Evolutionary conservation across 1,284 basidiomycete species (phyloP).

Genomic region (Garcileccinum viscosum): DNA sequence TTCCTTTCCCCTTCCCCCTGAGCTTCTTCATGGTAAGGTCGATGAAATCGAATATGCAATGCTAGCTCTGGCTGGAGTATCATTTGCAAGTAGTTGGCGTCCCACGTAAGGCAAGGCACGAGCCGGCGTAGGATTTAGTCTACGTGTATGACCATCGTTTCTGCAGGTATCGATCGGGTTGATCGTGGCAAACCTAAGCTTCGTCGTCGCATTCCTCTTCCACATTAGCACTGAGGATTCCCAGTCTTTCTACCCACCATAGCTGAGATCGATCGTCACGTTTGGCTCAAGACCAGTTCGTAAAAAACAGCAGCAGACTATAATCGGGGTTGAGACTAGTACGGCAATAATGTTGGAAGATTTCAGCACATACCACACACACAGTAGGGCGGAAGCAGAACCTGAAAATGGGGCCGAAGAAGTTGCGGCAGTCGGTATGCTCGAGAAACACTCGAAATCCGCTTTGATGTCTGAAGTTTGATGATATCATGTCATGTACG

Average conservation of each 20-base stretch:
- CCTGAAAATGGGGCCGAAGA: neutral
- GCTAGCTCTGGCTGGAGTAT: no score
- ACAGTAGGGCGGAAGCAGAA: neutral
- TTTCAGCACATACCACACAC: neutral
- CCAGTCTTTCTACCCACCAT: neutral
- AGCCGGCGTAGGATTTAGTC: no score
- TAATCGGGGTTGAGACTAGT: constrained; percentile 7
- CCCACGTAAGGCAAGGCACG: no score
- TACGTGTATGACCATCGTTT: no score
- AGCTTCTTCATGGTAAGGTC: no score
- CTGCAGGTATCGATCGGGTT: constrained; percentile 4
- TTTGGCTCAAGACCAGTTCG: constrained; percentile 6
- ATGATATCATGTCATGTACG: neutral
- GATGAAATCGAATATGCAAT: no score
- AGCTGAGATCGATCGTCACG: neutral
- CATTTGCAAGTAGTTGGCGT: no score
- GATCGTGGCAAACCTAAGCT: constrained; percentile 3
- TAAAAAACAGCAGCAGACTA: neutral
- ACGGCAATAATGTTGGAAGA: constrained; percentile 5
- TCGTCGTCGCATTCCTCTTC: constrained; percentile 10
- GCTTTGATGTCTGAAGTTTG: neutral
- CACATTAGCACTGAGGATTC: constrained; percentile 7
- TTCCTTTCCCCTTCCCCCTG: no score
- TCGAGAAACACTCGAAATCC: neutral
- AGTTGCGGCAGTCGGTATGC: neutral